phyloP scores from a whole-genome alignment of 163 green algal species.

The Scenedesmus sp. region DNA sequence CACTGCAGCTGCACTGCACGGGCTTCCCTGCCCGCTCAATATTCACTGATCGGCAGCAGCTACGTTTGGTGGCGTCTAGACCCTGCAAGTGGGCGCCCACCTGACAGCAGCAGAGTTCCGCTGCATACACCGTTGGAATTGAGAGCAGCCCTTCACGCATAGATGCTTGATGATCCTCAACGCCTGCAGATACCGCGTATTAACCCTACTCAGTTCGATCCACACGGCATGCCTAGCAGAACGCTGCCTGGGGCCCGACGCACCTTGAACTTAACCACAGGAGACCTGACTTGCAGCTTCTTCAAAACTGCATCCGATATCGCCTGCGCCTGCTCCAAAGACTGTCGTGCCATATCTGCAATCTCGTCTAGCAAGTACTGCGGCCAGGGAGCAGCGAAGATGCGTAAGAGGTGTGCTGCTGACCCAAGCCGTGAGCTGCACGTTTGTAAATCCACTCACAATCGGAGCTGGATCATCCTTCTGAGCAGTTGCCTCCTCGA shows the following conservation, averaged over 20 bases:
- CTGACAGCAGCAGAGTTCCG: constrained; percentile 73
- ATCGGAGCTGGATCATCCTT: constrained; percentile 81
- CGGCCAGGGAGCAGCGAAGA: constrained; percentile 37
- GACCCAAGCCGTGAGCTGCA: neutral
- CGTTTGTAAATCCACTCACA: neutral
- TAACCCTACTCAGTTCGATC: neutral
- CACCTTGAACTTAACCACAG: constrained; percentile 94
- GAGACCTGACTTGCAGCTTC: constrained; percentile 78
- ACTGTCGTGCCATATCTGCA: constrained; percentile 64
- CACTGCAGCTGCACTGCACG: neutral
- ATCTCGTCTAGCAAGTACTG: constrained; percentile 95
- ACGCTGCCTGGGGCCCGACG: neutral
- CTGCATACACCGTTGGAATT: constrained; percentile 83
- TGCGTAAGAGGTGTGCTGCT: neutral
- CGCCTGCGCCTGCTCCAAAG: constrained; percentile 67
- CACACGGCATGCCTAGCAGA: neutral
- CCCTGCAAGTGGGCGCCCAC: constrained; percentile 30
- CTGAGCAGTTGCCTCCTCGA: constrained; percentile 78
- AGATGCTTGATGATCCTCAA: constrained; percentile 88
- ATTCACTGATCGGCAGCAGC: neutral
- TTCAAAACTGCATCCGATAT: constrained; percentile 81
- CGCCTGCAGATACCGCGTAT: constrained; percentile 69
- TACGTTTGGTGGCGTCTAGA: neutral
- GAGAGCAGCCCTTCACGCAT: constrained; percentile 72
- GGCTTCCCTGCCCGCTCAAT: neutral